Evolutionary conservation across 2,329 filamentous ascomycete species (phyloP).

Genomic region (Trichoderma koningii): DNA sequence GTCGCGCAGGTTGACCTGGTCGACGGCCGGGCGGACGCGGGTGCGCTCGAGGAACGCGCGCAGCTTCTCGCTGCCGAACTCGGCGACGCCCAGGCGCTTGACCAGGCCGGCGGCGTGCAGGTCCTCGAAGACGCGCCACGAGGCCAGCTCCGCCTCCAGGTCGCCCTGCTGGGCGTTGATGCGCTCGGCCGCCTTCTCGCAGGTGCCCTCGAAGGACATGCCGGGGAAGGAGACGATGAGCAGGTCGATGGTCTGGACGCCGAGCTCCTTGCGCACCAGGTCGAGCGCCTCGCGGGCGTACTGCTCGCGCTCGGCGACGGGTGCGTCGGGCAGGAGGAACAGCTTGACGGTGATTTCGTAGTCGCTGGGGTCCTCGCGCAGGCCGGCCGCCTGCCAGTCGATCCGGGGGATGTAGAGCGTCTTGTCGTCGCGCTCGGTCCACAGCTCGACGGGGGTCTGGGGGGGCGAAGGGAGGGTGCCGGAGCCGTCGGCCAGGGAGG

Average conservation of each 20-base stretch:
- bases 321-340: constrained; percentile 80
- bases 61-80: constrained; percentile 86
- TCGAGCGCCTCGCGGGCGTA: constrained; percentile 78
- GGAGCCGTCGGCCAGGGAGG: constrained; percentile 38
- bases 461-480: constrained; percentile 35
- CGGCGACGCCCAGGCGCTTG: constrained; percentile 77
- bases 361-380: constrained; percentile 77
- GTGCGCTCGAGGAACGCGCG: constrained; percentile 73
- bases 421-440: constrained; percentile 67
- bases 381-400: constrained; percentile 67
- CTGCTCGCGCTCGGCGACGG: constrained; percentile 62
- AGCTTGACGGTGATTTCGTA: constrained; percentile 97
- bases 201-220: constrained; percentile 89
- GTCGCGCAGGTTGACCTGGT: constrained; percentile 95
- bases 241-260: constrained; percentile 75
- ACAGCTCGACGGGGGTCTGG: constrained; percentile 48
- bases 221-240: constrained; percentile 92
- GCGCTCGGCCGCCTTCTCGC: constrained; percentile 74
- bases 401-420: constrained; percentile 77
- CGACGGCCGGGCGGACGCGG: constrained; percentile 73
- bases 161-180: constrained; percentile 62
- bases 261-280: constrained; percentile 78
- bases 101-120: constrained; percentile 72
- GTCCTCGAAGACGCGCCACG: constrained; percentile 73
- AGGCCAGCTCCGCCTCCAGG: constrained; percentile 66